Conservation (phyloP, 495 filamentous ascomycete species). For the Saxispiralis lemnorum region DNA sequence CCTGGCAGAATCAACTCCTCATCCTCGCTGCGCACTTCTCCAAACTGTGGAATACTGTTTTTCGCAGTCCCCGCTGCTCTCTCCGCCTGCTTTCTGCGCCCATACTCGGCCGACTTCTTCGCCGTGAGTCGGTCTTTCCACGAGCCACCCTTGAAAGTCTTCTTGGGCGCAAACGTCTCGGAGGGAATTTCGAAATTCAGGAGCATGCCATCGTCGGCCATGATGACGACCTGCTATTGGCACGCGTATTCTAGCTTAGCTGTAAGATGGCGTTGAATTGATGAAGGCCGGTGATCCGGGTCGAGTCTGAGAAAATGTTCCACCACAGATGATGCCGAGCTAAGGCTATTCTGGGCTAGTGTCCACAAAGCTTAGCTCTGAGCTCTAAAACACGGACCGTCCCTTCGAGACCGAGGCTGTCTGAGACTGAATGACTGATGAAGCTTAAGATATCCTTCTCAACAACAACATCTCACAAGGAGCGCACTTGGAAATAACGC, state of each 20-base stretch:
- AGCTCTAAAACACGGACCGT: no score
- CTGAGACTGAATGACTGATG: no score
- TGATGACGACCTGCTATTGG: constrained; percentile 19
- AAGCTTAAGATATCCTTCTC: no score
- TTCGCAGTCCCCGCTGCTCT: constrained; percentile 5
- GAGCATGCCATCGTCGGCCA: constrained; percentile 91
- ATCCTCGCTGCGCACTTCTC: constrained; percentile 10
- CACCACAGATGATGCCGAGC: no score
- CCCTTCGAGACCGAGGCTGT: no score
- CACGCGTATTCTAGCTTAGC: neutral
- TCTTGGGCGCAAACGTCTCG: constrained; percentile 44
- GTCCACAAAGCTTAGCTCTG: no score
- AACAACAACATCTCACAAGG: no score
- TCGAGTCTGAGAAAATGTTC: no score
- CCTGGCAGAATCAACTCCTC: constrained; percentile 7
- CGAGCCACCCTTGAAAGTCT: constrained; percentile 66
- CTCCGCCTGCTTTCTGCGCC: constrained; percentile 21
- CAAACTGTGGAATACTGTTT: constrained; percentile 10
- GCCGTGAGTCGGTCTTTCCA: constrained; percentile 79
- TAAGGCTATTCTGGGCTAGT: no score
- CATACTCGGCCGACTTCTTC: constrained; percentile 48
- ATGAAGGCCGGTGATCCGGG: neutral
- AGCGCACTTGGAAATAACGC: no score
- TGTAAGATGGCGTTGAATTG: neutral
- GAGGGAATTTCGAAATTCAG: constrained; percentile 55